Conservation (phyloP, 2,329 filamentous ascomycete species). For the Reticulascus tulasneorum region DNA sequence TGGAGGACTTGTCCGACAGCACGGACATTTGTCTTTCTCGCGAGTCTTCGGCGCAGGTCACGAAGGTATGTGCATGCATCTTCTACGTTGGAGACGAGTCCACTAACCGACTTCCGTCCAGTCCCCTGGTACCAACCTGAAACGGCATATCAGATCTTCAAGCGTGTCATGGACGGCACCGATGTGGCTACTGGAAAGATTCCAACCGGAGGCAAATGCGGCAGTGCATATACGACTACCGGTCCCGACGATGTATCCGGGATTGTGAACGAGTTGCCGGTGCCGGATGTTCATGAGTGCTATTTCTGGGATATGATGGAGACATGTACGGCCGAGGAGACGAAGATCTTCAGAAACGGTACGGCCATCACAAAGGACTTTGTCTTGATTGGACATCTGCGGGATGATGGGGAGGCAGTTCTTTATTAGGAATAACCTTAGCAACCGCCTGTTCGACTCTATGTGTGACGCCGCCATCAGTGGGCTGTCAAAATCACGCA, state of each 20-base stretch:
- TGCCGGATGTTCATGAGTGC: conserved; percentile 20
- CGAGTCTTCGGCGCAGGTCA: conserved; percentile 54
- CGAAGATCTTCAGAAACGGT: too few relatives aligned
- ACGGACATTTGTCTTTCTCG: conserved; percentile 58
- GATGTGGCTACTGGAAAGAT: conserved; percentile 42
- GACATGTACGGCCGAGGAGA: too few relatives aligned
- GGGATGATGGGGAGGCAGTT: too few relatives aligned
- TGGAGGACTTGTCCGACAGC: conserved; percentile 64
- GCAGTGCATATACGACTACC: conserved; percentile 13
- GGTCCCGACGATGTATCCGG: conserved; percentile 15
- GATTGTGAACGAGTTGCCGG: conserved; percentile 16
- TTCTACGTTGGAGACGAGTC: too few relatives aligned
- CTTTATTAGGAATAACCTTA: too few relatives aligned
- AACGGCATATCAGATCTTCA: conserved; percentile 41
- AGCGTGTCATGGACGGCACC: conserved; percentile 41
- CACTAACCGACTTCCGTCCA: too few relatives aligned
- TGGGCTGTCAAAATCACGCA: too few relatives aligned
- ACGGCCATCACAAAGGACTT: too few relatives aligned
- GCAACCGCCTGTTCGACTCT: too few relatives aligned
- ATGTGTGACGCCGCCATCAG: too few relatives aligned
- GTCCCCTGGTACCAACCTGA: conserved; percentile 45
- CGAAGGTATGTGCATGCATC: too few relatives aligned
- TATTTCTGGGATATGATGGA: conserved; percentile 17
- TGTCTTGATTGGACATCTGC: conserved; percentile 8
- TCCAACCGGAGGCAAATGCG: too few relatives aligned